Conservation (phyloP, 331 rosid genomes). For the Quercus phellos region DNA sequence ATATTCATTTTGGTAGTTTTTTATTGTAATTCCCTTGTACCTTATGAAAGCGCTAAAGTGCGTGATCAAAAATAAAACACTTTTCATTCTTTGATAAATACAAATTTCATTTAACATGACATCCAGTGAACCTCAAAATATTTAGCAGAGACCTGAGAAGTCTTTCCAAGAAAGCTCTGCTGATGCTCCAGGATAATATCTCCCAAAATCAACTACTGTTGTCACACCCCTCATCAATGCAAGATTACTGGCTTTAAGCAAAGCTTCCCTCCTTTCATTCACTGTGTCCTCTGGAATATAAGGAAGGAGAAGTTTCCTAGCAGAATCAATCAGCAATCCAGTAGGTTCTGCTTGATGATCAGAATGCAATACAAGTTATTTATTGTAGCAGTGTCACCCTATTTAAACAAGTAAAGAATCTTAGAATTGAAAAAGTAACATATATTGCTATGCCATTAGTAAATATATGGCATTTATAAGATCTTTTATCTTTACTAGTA, state of each 20-base stretch:
- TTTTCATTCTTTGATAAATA: neutral
- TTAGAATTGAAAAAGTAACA: neutral
- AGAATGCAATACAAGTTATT: constrained; percentile 2
- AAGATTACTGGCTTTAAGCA: constrained; percentile 56
- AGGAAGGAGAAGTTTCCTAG: constrained; percentile 39
- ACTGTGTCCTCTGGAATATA: constrained; percentile 53
- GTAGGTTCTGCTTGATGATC: constrained; percentile 57
- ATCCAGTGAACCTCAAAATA: constrained; percentile 10
- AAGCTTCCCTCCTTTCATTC: constrained; percentile 69
- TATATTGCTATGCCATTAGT: neutral
- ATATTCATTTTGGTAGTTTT: neutral
- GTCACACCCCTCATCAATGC: constrained; percentile 71
- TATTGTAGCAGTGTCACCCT: neutral
- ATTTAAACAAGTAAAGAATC: neutral
- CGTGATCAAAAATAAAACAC: neutral
- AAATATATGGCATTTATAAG: neutral
- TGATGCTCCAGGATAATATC: constrained; percentile 60
- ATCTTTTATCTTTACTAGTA: neutral
- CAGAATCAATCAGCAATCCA: constrained; percentile 70
- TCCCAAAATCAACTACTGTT: constrained; percentile 79
- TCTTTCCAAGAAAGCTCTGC: constrained; percentile 65
- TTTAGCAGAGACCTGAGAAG: constrained; percentile 53
- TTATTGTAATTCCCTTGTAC: neutral
- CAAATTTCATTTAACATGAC: neutral
- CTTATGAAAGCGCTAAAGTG: neutral